Evolutionary conservation across 768 basidiomycete genomes (phyloP), one percentile per base, ranked within the genome.

Genomic region (Pleurotus salmoneostramineus): DNA sequence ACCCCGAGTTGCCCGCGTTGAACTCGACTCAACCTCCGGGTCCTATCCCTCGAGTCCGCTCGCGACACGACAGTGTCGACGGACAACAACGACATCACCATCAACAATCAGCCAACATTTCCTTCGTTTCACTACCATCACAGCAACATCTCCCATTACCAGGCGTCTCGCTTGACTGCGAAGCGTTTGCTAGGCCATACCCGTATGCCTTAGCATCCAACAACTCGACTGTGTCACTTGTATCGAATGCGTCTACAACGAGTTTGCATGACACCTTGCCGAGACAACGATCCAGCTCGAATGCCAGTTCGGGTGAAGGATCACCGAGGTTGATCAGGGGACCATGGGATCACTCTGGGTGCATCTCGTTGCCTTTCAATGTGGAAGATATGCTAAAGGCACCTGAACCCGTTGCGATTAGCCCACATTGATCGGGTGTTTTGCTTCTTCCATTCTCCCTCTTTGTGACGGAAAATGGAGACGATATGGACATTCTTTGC

Each of bases 321-420:
- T 37, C 48, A 48, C 58, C 59, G 21, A 66, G 59, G 64, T 58
- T 62, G 27, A 45, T 72, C 42, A 74, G 83, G 14, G 83, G 83
- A 0, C 83, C 85, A 14, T 85, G 85, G 84, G 81, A 84, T 63
- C 80, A 85, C 63, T 78, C 80, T 31, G 70, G 75, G 49, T 73
- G 74, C 58, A 75, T 83, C 43, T 33, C 60, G 12, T 58, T 78
- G 42, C 69, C 61, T 21, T 66, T 85, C 58, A 77, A 84, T 60
- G 74, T 83, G 58, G 78, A 77, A 56, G 70, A 66, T 37, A 56
- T 86, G 57, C 63, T 86, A 56, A 68, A 76, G 40, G 72, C 74
- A 50, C 73, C 80, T 27, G 72, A 77, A 66, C 81, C 80, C 35
- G 81, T 72, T 7, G 78, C 77, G 31, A 56, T 70, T n/a, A 66